Conservation (phyloP, 1,139 yeast genomes). For the Blastobotrys raffinosifermentans region DNA sequence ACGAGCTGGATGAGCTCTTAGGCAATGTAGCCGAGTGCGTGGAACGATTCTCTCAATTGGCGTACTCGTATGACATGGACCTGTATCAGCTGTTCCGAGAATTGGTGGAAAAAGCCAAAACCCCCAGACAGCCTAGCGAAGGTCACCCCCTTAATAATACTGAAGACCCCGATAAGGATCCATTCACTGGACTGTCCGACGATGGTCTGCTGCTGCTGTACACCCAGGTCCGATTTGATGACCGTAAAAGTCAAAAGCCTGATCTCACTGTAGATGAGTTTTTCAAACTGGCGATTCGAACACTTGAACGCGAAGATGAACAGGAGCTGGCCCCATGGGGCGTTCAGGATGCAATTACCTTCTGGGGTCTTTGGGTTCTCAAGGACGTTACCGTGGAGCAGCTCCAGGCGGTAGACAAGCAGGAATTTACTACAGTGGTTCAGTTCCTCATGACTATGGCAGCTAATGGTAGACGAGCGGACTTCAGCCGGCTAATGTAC, state of each 20-base stretch:
- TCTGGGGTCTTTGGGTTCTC: slow-evolving; percentile 41
- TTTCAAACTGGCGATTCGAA: slow-evolving; percentile 20
- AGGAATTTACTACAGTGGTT: slow-evolving; percentile 38
- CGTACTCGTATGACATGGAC: slow-evolving; percentile 59
- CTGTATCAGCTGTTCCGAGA: slow-evolving; percentile 39
- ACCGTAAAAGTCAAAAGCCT: slow-evolving; percentile 14
- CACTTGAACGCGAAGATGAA: slow-evolving; percentile 20
- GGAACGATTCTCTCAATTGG: slow-evolving; percentile 48
- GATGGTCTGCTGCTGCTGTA: slow-evolving; percentile 32
- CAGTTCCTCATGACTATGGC: slow-evolving; percentile 40
- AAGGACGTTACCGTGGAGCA: slow-evolving; percentile 29
- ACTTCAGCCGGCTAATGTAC: slow-evolving; percentile 26
- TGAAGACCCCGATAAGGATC: slow-evolving; percentile 9
- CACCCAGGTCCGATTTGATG: slow-evolving; percentile 30
- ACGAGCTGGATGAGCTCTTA: slow-evolving; percentile 22
- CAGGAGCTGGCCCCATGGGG: slow-evolving; percentile 35
- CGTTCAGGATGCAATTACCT: slow-evolving; percentile 37
- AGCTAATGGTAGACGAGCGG: slow-evolving; percentile 29
- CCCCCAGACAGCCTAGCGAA: slow-evolving; percentile 8
- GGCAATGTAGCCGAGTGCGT: slow-evolving; percentile 31
- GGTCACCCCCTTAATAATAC: slow-evolving; percentile 5
- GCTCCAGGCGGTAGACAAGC: slow-evolving; percentile 22
- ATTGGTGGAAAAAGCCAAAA: slow-evolving; percentile 14
- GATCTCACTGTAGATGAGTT: slow-evolving; percentile 21
- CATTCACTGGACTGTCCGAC: slow-evolving; percentile 22